A percentile compares a stretch with the other conserved stretches of the same genome.
These are phyloP conservation scores for Eimeria acervulina DNA, from an alignment of 169 alveolate species.

Conservation along the genomic window DNA sequence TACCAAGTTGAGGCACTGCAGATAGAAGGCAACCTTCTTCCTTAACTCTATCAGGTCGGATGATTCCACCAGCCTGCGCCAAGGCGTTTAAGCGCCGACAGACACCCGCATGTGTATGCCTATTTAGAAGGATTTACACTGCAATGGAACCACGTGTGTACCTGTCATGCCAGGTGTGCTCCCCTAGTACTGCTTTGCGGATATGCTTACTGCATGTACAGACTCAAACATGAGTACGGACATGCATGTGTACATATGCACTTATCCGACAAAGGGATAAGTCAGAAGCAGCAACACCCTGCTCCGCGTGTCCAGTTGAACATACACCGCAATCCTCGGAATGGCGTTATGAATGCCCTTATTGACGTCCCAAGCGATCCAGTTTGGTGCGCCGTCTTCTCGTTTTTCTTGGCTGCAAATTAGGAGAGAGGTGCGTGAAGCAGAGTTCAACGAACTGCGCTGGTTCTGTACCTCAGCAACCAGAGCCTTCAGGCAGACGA, in stretches of 20 bases:
- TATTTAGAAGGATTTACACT: too few species aligned
- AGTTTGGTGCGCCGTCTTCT: neutral
- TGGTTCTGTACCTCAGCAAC: neutral
- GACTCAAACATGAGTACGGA: neutral
- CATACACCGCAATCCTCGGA: conserved; percentile 65
- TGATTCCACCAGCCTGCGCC: conserved; percentile 52
- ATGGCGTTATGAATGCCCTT: neutral
- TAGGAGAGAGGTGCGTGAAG: conserved; percentile 25
- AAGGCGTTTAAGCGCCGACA: neutral
- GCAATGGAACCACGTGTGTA: too few species aligned
- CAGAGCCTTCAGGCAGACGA: conserved; percentile 29
- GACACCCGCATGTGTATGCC: neutral
- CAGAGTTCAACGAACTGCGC: neutral
- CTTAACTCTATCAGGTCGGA: conserved; percentile 49
- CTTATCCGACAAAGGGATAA: neutral
- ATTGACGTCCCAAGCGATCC: conserved; percentile 30
- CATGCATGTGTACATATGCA: neutral
- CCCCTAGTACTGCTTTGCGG: neutral
- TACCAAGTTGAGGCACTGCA: conserved; percentile 9
- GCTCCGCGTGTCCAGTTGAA: neutral
- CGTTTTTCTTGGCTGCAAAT: neutral
- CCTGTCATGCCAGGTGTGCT: neutral
- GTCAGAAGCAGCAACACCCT: neutral
- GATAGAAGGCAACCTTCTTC: conserved; percentile 34
- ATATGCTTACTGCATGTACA: neutral